Evolutionary conservation across 805 yeast genomes (phyloP).

Genomic region (Saccharomycopsis malanga): DNA sequence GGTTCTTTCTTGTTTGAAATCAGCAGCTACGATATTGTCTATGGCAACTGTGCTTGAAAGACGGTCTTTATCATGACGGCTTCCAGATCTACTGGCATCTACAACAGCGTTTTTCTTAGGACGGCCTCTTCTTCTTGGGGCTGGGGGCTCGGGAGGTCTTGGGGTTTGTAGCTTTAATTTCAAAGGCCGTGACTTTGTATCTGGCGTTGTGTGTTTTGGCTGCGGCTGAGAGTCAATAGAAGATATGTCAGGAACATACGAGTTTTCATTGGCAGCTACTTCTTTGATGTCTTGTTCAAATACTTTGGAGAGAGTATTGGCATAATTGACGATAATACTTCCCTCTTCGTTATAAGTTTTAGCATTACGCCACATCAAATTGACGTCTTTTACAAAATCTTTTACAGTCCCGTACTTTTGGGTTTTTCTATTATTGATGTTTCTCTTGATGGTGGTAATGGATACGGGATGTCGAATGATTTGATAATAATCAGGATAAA

Average conservation of each 20-base stretch:
- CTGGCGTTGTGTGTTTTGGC: neutral
- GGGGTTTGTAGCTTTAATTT: neutral
- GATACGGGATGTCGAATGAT: conserved; percentile 71
- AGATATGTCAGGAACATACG: neutral
- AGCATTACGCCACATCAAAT: conserved; percentile 71
- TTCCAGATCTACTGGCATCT: neutral
- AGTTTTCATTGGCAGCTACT: conserved; percentile 14
- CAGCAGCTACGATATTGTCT: conserved; percentile 10
- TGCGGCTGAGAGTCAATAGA: neutral
- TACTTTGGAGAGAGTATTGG: conserved; percentile 49
- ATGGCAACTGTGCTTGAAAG: conserved; percentile 2
- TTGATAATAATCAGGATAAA: conserved; percentile 76
- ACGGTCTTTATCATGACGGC: neutral
- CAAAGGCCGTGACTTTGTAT: neutral
- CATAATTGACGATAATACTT: conserved; percentile 65
- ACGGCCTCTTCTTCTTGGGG: conserved; percentile 2
- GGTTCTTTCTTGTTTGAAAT: neutral
- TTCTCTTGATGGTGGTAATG: conserved; percentile 48
- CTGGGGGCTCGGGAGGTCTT: neutral
- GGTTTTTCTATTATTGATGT: conserved; percentile 40
- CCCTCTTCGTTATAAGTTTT: conserved; percentile 67
- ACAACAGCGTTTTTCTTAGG: neutral
- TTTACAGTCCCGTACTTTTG: conserved; percentile 43
- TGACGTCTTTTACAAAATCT: conserved; percentile 51
- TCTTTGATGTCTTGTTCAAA: conserved; percentile 37